Evolutionary conservation across 306 rosid genomes (phyloP).

Genomic region (Rubus parviflorus): DNA sequence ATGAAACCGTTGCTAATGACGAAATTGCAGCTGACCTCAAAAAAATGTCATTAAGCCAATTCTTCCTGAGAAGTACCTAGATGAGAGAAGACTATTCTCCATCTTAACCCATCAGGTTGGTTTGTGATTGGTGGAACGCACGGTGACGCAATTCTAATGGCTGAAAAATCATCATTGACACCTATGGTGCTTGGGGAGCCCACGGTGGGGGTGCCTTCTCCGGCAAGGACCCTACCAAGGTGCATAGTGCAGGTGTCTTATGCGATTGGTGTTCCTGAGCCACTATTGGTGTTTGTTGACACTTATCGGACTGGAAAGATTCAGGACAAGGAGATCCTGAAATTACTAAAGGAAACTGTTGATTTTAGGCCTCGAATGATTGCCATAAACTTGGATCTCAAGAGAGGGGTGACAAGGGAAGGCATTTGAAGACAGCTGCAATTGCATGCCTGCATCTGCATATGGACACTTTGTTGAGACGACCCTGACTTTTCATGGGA

Average conservation of each 20-base stretch:
- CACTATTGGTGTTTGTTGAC: conserved; percentile 59
- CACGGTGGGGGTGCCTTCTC: conserved; percentile 79
- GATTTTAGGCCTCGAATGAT: conserved; percentile 74
- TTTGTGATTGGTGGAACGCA: conserved; percentile 73
- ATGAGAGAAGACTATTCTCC: conserved; percentile 68
- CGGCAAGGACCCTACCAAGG: conserved; percentile 62
- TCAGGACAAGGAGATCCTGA: conserved; percentile 59
- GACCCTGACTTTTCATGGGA: conserved; percentile 69
- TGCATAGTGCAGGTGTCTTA: conserved; percentile 68
- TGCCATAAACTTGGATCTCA: conserved; percentile 53
- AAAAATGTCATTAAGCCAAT: conserved; percentile 60
- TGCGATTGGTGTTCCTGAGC: conserved; percentile 64
- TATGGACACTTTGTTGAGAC: conserved; percentile 68
- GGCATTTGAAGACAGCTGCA: conserved; percentile 69
- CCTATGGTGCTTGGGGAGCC: conserved; percentile 76
- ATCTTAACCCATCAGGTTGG: conserved; percentile 64
- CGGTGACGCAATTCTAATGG: conserved; percentile 68
- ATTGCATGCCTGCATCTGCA: too few relatives aligned
- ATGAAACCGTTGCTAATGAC: conserved; percentile 63
- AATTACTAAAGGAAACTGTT: conserved; percentile 55
- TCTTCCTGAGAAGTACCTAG: conserved; percentile 61
- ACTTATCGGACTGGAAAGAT: conserved; percentile 55
- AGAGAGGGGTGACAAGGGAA: too few relatives aligned
- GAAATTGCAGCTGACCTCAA: conserved; percentile 63
- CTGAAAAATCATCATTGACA: conserved; percentile 58